These are phyloP conservation scores for Secale cereale DNA, from an alignment of 176 grass and related monocot genomes.

Conservation along the genomic window DNA sequence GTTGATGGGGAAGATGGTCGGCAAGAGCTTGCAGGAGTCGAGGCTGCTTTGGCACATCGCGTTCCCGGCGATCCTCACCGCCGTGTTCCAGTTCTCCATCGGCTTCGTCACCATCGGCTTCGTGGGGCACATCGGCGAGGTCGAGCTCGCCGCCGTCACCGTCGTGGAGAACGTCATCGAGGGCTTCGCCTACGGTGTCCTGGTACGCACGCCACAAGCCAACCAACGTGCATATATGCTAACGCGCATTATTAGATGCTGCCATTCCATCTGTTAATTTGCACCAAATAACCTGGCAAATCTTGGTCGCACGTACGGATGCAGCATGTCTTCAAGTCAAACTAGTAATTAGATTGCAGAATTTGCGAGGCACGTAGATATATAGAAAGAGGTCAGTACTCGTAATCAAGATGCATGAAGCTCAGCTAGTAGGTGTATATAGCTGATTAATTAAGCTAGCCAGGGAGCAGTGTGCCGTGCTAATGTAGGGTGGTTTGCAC, in stretches of 20 bases:
- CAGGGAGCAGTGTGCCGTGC: not conserved
- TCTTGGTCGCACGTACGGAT: not conserved
- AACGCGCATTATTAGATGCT: not conserved
- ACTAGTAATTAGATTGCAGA: not conserved
- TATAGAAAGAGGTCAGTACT: not conserved
- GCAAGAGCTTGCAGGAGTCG: slow-evolving; percentile 60
- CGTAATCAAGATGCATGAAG: not conserved
- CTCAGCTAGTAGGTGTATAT: no score
- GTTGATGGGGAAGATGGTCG: slow-evolving; percentile 30
- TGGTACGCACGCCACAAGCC: slow-evolving; percentile 30
- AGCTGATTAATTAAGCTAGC: no score
- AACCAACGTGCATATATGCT: not conserved
- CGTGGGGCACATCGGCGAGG: slow-evolving; percentile 60
- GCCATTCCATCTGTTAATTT: not conserved
- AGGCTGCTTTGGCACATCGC: slow-evolving; percentile 75
- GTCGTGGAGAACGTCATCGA: slow-evolving; percentile 65
- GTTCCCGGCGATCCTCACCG: slow-evolving; percentile 67
- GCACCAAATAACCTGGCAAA: not conserved
- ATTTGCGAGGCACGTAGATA: not conserved
- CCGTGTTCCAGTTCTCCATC: slow-evolving; percentile 80
- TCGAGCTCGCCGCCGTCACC: slow-evolving; percentile 71
- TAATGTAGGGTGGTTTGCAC: not conserved
- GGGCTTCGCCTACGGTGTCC: slow-evolving; percentile 56
- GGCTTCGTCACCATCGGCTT: slow-evolving; percentile 69
- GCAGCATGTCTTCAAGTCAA: not conserved